Percentiles rank a stretch among this genome's conserved stretches.
These are phyloP conservation scores for Botryotinia convoluta DNA, from an alignment of 2,329 filamentous ascomycete genomes.

Conservation along the genomic window DNA sequence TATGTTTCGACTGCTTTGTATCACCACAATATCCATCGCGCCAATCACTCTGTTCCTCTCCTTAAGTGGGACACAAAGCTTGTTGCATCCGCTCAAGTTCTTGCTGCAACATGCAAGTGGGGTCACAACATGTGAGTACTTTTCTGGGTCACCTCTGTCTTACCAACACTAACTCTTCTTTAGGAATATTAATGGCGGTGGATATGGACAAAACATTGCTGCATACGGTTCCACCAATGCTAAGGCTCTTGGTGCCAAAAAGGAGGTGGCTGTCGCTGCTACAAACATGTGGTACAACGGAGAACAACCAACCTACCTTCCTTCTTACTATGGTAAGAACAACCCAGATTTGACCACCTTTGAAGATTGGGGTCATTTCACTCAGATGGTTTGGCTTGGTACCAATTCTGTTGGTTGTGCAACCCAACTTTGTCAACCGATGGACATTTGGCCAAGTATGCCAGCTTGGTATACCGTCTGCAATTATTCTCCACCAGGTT, in stretches of 20 bases:
- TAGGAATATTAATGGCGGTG: constrained; percentile 54
- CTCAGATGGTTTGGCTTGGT: constrained; percentile 67
- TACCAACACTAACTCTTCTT: background rate
- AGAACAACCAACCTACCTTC: constrained; percentile 59
- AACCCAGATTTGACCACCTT: constrained; percentile 62
- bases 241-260: constrained; percentile 45
- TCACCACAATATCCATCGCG: constrained; percentile 21
- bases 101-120: constrained; percentile 22
- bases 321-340: constrained; percentile 54
- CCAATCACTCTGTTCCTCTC: constrained; percentile 19
- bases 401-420: constrained; percentile 62
- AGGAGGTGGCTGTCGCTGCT: constrained; percentile 62
- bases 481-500: constrained; percentile 61
- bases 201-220: constrained; percentile 90
- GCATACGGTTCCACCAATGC: constrained; percentile 51
- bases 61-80: constrained; percentile 15
- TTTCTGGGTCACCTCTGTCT: constrained; percentile 4
- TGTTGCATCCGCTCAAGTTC: constrained; percentile 20
- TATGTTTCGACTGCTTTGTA: constrained; percentile 20
- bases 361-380: constrained; percentile 68
- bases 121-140: constrained; percentile 58
- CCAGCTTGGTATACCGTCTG: constrained; percentile 73
- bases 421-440: constrained; percentile 51
- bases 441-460: constrained; percentile 40
- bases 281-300: constrained; percentile 88